Conservation (phyloP, 2,329 filamentous ascomycete species). For the Aschersonia sp. region DNA sequence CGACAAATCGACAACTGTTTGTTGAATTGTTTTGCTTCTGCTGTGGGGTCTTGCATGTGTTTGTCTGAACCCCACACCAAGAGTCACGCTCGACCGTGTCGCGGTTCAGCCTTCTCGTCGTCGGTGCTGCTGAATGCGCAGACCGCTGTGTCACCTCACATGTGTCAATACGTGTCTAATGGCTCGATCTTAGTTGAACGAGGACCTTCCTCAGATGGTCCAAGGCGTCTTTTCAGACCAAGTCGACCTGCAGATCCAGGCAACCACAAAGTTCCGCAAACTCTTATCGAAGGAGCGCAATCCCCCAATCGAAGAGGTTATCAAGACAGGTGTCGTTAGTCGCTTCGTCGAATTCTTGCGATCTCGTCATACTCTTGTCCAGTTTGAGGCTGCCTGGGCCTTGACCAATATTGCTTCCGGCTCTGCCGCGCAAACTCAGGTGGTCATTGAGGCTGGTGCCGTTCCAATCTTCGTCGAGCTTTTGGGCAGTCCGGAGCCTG, state of each 20-base stretch:
- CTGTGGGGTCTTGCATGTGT: conserved; percentile 1
- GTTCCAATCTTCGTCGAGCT: conserved; percentile 98
- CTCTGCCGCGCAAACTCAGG: conserved; percentile 92
- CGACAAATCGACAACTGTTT: background rate
- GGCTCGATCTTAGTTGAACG: conserved; percentile 55
- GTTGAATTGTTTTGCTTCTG: background rate
- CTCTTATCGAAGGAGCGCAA: conserved; percentile 97
- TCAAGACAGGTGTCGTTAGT: conserved; percentile 95
- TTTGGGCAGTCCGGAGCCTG: conserved; percentile 86
- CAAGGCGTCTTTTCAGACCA: conserved; percentile 96
- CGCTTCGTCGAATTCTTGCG: conserved; percentile 97
- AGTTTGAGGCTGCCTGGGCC: conserved; percentile 98
- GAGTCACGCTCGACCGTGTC: background rate
- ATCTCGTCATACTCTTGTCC: conserved; percentile 93
- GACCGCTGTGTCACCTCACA: background rate
- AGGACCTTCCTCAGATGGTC: conserved; percentile 97
- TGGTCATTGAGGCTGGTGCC: conserved; percentile 94
- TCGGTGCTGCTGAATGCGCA: background rate
- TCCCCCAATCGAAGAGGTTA: conserved; percentile 96
- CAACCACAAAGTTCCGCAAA: conserved; percentile 97
- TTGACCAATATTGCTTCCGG: conserved; percentile 98
- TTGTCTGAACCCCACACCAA: background rate
- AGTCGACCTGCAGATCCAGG: conserved; percentile 93
- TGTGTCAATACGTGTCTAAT: background rate
- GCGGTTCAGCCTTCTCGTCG: too few relatives aligned